Evolutionary conservation across 257 asterid genomes (phyloP).

Genomic region (Solanum medicagineum): DNA sequence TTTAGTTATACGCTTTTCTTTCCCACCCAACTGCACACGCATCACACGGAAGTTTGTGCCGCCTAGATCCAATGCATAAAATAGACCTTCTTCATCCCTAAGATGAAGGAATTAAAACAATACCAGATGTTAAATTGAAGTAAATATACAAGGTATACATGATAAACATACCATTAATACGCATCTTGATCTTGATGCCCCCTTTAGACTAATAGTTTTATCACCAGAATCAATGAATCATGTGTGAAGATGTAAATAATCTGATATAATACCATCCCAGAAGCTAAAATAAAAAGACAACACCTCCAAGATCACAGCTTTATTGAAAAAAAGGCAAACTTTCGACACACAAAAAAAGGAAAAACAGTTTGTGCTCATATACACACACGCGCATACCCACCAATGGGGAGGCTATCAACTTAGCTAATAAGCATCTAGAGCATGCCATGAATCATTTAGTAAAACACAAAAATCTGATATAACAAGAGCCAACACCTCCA

Average conservation of each 20-base stretch:
- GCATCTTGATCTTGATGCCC: slow-evolving; percentile 75
- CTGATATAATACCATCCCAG: background rate
- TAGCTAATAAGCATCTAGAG: slow-evolving; percentile 74
- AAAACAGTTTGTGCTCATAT: background rate
- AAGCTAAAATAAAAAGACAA: background rate
- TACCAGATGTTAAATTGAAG: background rate
- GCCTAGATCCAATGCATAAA: slow-evolving; percentile 89
- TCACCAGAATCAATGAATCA: background rate
- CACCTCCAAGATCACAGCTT: background rate
- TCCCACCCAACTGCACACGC: slow-evolving; percentile 71
- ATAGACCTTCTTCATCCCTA: slow-evolving; percentile 72
- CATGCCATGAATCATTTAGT: slow-evolving; percentile 8
- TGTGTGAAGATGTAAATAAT: background rate
- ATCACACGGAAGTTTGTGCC: slow-evolving; percentile 92
- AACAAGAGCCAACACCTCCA: background rate
- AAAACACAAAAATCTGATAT: background rate
- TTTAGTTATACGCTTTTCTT: slow-evolving; percentile 29
- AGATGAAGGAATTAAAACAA: slow-evolving; percentile 4
- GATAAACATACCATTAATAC: slow-evolving; percentile 5
- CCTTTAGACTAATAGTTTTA: slow-evolving; percentile 40
- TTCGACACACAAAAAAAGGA: background rate
- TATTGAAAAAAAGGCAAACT: background rate
- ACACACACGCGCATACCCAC: background rate
- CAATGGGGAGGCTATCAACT: slow-evolving; percentile 66
- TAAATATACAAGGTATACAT: background rate